phyloP scores from a whole-genome alignment of 2,329 filamentous ascomycete species.

The Akanthomyces muscarius region DNA sequence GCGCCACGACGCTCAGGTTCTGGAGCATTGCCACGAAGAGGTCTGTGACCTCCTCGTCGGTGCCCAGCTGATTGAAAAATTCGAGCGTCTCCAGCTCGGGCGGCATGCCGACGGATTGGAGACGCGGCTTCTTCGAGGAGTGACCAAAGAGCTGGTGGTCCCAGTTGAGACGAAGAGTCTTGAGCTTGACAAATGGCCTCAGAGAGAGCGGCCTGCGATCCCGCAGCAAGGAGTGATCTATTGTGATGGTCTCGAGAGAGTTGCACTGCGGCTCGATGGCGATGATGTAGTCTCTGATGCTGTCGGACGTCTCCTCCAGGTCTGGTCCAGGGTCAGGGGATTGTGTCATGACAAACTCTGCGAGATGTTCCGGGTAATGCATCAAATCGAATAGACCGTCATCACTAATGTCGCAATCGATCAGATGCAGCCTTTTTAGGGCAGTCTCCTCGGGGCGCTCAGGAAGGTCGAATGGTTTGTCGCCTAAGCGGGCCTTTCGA shows the following conservation, averaged over 20 bases:
- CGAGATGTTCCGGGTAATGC: slow-evolving; percentile 41
- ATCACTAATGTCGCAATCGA: slow-evolving; percentile 49
- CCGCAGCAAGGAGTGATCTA: slow-evolving; percentile 40
- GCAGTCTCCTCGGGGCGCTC: slow-evolving; percentile 46
- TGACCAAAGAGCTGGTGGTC: slow-evolving; percentile 47
- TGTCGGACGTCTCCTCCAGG: slow-evolving; percentile 45
- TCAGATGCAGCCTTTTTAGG: slow-evolving; percentile 40
- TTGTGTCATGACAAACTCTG: slow-evolving; percentile 47
- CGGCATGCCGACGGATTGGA: slow-evolving; percentile 45
- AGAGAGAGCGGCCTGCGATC: slow-evolving; percentile 40
- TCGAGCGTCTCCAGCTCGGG: slow-evolving; percentile 43
- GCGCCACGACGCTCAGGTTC: slow-evolving; percentile 34
- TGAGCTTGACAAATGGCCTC: slow-evolving; percentile 40
- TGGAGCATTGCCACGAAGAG: slow-evolving; percentile 40
- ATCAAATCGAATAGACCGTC: slow-evolving; percentile 35
- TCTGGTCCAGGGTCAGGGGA: slow-evolving; percentile 35
- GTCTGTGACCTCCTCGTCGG: slow-evolving; percentile 45
- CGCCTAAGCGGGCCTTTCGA: slow-evolving; percentile 41
- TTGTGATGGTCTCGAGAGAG: slow-evolving; percentile 41
- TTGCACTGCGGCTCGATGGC: slow-evolving; percentile 39
- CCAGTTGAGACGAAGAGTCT: slow-evolving; percentile 40
- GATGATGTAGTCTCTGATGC: slow-evolving; percentile 44
- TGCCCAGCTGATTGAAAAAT: slow-evolving; percentile 43
- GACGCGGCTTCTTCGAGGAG: slow-evolving; percentile 39
- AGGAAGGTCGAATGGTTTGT: slow-evolving; percentile 44